Base-by-base conservation (phyloP, 2,329 filamentous ascomycete genomes). In the Paraphoma chrysanthemicola region DNA sequence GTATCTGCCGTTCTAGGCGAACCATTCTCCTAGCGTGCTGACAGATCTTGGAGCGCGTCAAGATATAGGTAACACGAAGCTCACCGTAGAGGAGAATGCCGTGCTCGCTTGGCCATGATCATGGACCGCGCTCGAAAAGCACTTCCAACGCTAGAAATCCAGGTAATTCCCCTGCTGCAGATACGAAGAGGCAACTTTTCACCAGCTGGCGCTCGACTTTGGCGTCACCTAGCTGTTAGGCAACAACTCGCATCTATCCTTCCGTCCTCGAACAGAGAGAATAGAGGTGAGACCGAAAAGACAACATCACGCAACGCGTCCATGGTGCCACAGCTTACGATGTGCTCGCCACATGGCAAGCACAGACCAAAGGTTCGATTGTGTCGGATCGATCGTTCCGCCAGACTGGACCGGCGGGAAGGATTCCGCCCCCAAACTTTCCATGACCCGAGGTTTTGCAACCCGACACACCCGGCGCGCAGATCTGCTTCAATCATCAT, bases 311-410 rank as follows among this genome's bases (percentile, higher is more conserved):
- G 33, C 6, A 36, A 36, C 9, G 33, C 14, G 33, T 36, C 33
- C 33, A 36, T 36, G 9, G 33, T 4, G 10, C 9, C 33, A 36
- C 23, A 36, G 6, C 33, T 14, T 36, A 36, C 14, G 33, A 23
- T 18, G 4, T 29, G 43, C 16, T 16, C 28, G 43, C 6, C 43
- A 42, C 11, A 17, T 38, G 28, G 2, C 29, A 11, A 12, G 41
- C 31, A 46, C 33, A 42, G 50, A 47, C 18, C 18, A 42, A 16
- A 18, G 50, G 31, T 41, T 31, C 23, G 23, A 23, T 23, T 23
- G 23, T 23, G 41, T 41, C 33, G 50, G 50, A 47, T 42, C 50
- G 43, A 52, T 52, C 50, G 33, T 52, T 52, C 50, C 50, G 28
- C 33, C 4, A 31, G 36, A 14, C 16, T 33, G 49, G 49, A 23